phyloP scores from a whole-genome alignment of 176 grass and related monocot species.

The Oropetium thomaeum region DNA sequence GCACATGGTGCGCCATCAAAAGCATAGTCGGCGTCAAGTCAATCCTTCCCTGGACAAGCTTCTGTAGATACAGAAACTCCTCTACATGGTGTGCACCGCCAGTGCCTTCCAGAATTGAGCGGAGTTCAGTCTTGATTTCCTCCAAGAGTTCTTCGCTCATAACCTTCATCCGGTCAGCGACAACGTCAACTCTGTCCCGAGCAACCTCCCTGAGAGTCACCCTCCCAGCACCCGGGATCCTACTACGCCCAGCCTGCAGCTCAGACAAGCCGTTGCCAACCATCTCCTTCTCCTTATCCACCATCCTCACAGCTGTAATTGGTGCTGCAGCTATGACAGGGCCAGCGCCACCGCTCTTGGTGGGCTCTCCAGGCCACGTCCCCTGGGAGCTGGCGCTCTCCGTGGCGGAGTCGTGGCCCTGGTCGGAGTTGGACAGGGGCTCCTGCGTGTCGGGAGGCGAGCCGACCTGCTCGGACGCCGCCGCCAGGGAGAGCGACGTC shows the following conservation, averaged over 20 bases:
- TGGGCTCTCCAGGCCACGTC: constrained; percentile 59
- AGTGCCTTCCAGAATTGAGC: constrained; percentile 60
- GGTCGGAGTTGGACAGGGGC: constrained; percentile 60
- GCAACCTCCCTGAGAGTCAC: constrained; percentile 73
- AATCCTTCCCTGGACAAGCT: constrained; percentile 59
- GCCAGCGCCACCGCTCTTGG: constrained; percentile 23
- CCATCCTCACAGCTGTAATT: constrained; percentile 31
- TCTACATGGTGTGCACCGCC: constrained; percentile 52
- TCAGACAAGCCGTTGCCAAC: constrained; percentile 29
- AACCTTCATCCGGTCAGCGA: constrained; percentile 61
- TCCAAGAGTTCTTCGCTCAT: constrained; percentile 70
- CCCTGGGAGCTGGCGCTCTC: constrained; percentile 73
- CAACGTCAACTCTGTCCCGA: constrained; percentile 41
- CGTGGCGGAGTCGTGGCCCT: constrained; percentile 60
- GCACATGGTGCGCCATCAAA: constrained; percentile 54
- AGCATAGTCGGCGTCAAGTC: constrained; percentile 55
- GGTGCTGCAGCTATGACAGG: neutral
- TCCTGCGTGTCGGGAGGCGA: constrained; percentile 59
- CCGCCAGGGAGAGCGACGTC: constrained; percentile 58
- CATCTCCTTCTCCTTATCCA: constrained; percentile 54
- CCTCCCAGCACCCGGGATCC: constrained; percentile 28
- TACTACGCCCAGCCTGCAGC: constrained; percentile 25
- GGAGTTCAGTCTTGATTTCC: constrained; percentile 56
- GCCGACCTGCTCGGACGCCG: constrained; percentile 56
- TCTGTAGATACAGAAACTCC: constrained; percentile 76